phyloP scores from a whole-genome alignment of 768 basidiomycete genomes.

The Candolleomyces eurysporus region DNA sequence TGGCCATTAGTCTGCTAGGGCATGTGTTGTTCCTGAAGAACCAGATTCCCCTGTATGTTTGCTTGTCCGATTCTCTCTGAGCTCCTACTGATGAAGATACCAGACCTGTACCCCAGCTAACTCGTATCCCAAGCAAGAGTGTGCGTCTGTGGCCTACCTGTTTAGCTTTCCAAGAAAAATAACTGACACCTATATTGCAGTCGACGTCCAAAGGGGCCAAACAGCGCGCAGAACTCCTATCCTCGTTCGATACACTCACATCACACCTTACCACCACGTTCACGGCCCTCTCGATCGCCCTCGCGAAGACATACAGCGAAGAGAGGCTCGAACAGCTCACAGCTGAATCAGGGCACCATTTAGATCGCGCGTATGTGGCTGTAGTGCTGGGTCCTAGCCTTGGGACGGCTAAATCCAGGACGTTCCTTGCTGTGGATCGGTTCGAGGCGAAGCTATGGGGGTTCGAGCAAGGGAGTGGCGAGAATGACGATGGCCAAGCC shows the following conservation, averaged over 20 bases:
- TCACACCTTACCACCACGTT: constrained; percentile 79
- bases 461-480: constrained; percentile 25
- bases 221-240: constrained; percentile 58
- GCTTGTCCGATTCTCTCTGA: neutral
- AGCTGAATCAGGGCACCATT: neutral
- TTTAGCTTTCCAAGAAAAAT: neutral
- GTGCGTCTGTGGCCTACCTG: constrained; percentile 25
- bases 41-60: constrained; percentile 76
- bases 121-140: constrained; percentile 48
- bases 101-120: constrained; percentile 68
- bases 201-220: constrained; percentile 50
- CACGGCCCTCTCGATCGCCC: constrained; percentile 64
- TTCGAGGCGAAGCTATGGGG: constrained; percentile 52
- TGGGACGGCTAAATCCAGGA: constrained; percentile 56
- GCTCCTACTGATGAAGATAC: neutral
- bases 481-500: constrained; percentile 20
- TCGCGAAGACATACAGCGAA: constrained; percentile 33
- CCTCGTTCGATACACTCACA: constrained; percentile 65
- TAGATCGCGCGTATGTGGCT: constrained; percentile 49
- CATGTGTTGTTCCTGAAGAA: constrained; percentile 77
- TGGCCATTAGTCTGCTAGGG: constrained; percentile 60
- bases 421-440: constrained; percentile 64
- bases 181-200: constrained; percentile 20
- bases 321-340: neutral
- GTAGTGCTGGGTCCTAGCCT: constrained; percentile 67